Percentiles rank a stretch among this genome's conserved stretches.
Conservation (phyloP, 2,329 filamentous ascomycete genomes). For the Calonectria henricotiae region DNA sequence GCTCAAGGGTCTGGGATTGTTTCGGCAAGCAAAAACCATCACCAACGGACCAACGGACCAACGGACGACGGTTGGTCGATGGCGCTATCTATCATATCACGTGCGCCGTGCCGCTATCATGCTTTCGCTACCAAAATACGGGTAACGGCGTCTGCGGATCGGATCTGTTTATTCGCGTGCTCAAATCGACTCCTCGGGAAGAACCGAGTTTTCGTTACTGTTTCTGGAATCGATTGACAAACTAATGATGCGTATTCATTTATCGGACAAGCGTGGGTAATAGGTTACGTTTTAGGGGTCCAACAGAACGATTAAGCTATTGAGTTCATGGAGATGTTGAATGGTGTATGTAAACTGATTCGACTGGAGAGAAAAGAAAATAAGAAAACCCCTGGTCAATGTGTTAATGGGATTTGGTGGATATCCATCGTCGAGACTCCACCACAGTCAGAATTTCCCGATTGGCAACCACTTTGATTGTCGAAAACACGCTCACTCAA, state of each 20-base stretch:
- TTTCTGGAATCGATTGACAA: constrained; percentile 5
- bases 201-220: not conserved
- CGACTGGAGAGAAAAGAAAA: too few species aligned
- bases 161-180: not conserved
- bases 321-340: not conserved
- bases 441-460: not conserved
- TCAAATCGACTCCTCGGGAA: constrained; percentile 10
- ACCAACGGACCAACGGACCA: constrained; percentile 22
- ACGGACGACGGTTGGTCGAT: constrained; percentile 13
- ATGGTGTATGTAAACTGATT: not conserved
- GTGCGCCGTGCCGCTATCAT: constrained; percentile 15
- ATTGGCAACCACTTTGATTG: not conserved
- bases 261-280: not conserved
- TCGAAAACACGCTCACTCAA: not conserved
- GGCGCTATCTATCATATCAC: constrained; percentile 21
- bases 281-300: not conserved
- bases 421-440: not conserved
- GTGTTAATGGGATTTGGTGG: not conserved
- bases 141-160: constrained; percentile 3
- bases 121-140: constrained; percentile 6
- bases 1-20: not conserved
- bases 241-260: not conserved
- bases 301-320: not conserved
- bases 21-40: constrained; percentile 22
- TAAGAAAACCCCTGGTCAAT: not conserved